Base-by-base conservation (phyloP, 345 rosid species). In the Pistacia vera region DNA sequence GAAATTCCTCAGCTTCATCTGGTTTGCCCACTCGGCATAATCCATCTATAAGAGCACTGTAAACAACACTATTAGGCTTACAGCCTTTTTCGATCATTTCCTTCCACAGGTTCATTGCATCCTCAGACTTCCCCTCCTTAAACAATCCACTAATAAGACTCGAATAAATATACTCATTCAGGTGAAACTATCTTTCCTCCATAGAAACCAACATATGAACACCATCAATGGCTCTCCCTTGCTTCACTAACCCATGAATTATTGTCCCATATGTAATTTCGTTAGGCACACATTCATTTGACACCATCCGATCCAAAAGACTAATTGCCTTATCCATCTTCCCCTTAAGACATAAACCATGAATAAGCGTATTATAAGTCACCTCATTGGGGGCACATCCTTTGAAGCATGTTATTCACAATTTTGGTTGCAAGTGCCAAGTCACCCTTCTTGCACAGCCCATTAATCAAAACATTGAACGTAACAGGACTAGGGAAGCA, bases 331-430 rank as follows among this genome's bases (percentile, higher is more conserved):
- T 90, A 78, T 91, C 93, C 84, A 93, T 78, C 79, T 86, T 86
- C 51, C 98, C 97, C 69, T 89, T 89, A 30, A 90, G 90, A 79
- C 97, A 96, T 54, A 96, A 77, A 66, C 97, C 98, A 63, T 93
- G 92, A 66, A 96, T 91, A 41, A 96, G 95, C 1, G 90, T 93
- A 74, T 93, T 96, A 79, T 93, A 96, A n/a, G 99, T 93, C 18
- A 84, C 90, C 83, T 85, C 84, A 80, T 90, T 92, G 4, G 97
- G 97, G 63, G 66, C 82, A 83, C 98, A 93, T 11, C 97, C 98
- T 79, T 96, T 93, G 1, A 83, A 89, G 90, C 97, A 96, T 96
- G 76, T 93, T 93, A 61, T 96, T 94, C 63, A 92, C 92, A 69
- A 96, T 88, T 88, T 93, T 96, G 3, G 93, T 87, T 22, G 22